Evolutionary conservation across 2,329 filamentous ascomycete species (phyloP), one percentile per base, ranked within the genome.

Genomic region (Colletotrichum orbiculare): DNA sequence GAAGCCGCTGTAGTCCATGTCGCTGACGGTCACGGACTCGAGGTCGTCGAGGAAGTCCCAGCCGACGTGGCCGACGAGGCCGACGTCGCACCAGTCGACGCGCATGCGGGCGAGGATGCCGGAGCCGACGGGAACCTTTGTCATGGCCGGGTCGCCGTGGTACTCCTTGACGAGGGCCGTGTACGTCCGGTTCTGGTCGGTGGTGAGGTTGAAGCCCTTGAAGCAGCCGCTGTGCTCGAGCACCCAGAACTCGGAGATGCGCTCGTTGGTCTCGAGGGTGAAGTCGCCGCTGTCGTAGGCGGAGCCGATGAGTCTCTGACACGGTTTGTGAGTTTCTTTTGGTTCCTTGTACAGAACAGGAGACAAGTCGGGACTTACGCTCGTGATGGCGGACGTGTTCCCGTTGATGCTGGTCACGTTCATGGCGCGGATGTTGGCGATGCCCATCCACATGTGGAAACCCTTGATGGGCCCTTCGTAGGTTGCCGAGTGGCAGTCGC

Each of bases 11-110:
- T 69, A 68, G 43, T 65, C 63, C 8, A 69, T 58, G 55, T 69
- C 63, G 39, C 46, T 67, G 43, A 69, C 58, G 2, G 59, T 52
- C 10, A 69, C 57, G 4, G 62, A 67, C 41, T 64, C 39, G 6
- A 69, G 56, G 6, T 68, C 68, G n/a, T 69, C 68, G n/a, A 69
- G 47, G 7, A 68, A 68, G 47, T 68, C 66, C 6, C 60, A 60
- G 38, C 66, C 66, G 17, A 68, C 39, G 12, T 57, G 59, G 8
- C 59, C 63, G 12, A 68, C 49, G 12, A 67, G 46, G 2, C 64
- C 68, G 3, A 54, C 39, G 0, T 53, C n/a, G 57, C 68, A 69
- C 25, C 54, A 54, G 3, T 56, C 49, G 13, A 62, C 68, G 10
- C 58, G 45, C 4, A 69, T 52, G 17, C 68, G 52, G 13, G 54